Base-by-base conservation (phyloP, 1,139 yeast species). In the Geotrichum macrosporum region DNA sequence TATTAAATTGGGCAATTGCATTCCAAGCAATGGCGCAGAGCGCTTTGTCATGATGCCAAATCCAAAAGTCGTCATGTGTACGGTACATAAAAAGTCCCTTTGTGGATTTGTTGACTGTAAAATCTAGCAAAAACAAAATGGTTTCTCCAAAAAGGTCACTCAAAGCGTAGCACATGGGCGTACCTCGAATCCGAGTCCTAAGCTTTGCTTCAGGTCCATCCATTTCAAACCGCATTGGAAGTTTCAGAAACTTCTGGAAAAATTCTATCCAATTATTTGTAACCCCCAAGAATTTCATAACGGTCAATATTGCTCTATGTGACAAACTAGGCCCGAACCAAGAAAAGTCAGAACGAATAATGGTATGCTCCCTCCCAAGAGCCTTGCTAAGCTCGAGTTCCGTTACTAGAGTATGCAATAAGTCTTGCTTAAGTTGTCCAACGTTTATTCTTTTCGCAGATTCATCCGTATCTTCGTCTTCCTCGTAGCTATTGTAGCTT, bases 271-370 rank as follows among this genome's bases (percentile, higher is more conserved):
- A 54, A 2, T 26, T 16, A 3, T 50, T 46, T 2, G 56, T 45
- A 10, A 50, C 43, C 6, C 55, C 55, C 32, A 53, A 44, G 46
- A 38, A 54, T 24, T 49, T 44, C 30, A 50, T 32, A 12, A 53
- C 54, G 2, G 54, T 34, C 29, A 45, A 22, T 15, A 54, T 45
- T 5, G 57, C 29, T 10, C 35, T 46, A 20, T 47, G 52, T 6
- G 54, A 36, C 27, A 54, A 27, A 3, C 53, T 47, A 16, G 56
- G 56, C 4, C 56, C 57, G 46, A 53, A 54, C 54, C 54, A 52
- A 12, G 47, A 38, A 41, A 47, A 54, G 37, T 54, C 57, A 12
- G 56, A 51, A 6, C 55, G 44, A 21, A 53, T 34, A n/a, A 46
- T 53, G 8, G 54, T 46, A 35, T 53, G 55, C 12, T 44, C 51